A percentile compares a stretch with the other conserved stretches of the same genome.
Conservation (phyloP, 2,329 filamentous ascomycete species). For the Aspergillus fumigatiaffinis region DNA sequence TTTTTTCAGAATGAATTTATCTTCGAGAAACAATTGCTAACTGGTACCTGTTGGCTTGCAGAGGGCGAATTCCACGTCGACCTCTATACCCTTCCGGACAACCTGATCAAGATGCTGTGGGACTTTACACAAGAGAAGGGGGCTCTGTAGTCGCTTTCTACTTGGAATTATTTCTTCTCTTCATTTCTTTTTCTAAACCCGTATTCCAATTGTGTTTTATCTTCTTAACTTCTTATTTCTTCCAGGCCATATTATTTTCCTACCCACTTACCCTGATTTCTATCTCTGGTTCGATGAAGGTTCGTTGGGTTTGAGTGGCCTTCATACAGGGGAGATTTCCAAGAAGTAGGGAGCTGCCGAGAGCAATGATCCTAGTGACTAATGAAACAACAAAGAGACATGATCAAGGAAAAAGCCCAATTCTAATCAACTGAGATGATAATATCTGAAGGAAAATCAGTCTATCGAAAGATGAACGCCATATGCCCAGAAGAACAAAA, state of each 20-base stretch:
- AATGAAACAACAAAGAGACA: background rate
- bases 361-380: background rate
- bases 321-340: background rate
- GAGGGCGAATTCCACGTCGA: conserved; percentile 98
- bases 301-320: background rate
- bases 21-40: conserved; percentile 20
- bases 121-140: conserved; percentile 63
- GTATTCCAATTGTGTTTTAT: background rate
- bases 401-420: conserved; percentile 2
- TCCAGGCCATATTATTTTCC: background rate
- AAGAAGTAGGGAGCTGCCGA: background rate
- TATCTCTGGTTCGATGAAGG: background rate
- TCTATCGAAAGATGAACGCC: background rate
- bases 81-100: conserved; percentile 91
- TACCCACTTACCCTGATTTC: background rate
- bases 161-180: background rate
- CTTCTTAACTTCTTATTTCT: background rate
- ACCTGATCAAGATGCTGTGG: conserved; percentile 89
- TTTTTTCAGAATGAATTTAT: background rate
- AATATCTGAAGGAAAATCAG: background rate
- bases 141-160: conserved; percentile 24
- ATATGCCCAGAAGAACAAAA: background rate
- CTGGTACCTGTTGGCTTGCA: conserved; percentile 36
- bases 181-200: background rate
- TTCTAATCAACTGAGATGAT: background rate